These are phyloP conservation scores for Daldinia decipiens DNA, from an alignment of 495 filamentous ascomycete genomes.

Conservation along the genomic window DNA sequence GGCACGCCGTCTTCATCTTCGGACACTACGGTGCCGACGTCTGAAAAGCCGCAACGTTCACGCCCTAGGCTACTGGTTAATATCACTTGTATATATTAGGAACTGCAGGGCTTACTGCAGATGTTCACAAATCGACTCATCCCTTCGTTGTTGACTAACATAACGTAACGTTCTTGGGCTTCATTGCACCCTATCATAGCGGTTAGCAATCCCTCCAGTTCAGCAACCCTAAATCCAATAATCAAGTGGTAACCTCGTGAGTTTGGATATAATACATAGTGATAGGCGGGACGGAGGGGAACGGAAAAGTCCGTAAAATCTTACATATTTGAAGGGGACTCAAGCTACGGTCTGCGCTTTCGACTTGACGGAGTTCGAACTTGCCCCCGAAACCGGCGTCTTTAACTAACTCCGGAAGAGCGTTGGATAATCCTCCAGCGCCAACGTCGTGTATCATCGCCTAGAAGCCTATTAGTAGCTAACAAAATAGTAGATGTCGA, in stretches of 20 bases:
- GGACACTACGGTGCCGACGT: slow-evolving; percentile 82
- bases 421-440: slow-evolving; percentile 93
- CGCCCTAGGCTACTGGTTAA: slow-evolving; percentile 55
- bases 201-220: neutral
- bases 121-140: slow-evolving; percentile 88
- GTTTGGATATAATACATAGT: neutral
- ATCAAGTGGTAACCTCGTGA: neutral
- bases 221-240: neutral
- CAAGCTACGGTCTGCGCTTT: slow-evolving; percentile 89
- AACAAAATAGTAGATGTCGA: neutral
- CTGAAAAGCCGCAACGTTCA: slow-evolving; percentile 93
- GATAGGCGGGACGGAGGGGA: neutral
- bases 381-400: slow-evolving; percentile 88
- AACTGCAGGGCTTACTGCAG: slow-evolving; percentile 59
- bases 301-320: slow-evolving; percentile 16
- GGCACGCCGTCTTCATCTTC: slow-evolving; percentile 69
- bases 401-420: slow-evolving; percentile 88
- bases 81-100: slow-evolving; percentile 37
- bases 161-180: slow-evolving; percentile 93
- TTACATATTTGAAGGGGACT: slow-evolving; percentile 76
- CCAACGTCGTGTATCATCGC: slow-evolving; percentile 97
- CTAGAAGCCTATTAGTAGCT: slow-evolving; percentile 11
- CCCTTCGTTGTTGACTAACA: slow-evolving; percentile 79
- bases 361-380: slow-evolving; percentile 91
- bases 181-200: slow-evolving; percentile 73